Evolutionary conservation across 1,284 basidiomycete species (phyloP), one percentile per base, ranked within the genome.

Genomic region (Ustilago bromivora): DNA sequence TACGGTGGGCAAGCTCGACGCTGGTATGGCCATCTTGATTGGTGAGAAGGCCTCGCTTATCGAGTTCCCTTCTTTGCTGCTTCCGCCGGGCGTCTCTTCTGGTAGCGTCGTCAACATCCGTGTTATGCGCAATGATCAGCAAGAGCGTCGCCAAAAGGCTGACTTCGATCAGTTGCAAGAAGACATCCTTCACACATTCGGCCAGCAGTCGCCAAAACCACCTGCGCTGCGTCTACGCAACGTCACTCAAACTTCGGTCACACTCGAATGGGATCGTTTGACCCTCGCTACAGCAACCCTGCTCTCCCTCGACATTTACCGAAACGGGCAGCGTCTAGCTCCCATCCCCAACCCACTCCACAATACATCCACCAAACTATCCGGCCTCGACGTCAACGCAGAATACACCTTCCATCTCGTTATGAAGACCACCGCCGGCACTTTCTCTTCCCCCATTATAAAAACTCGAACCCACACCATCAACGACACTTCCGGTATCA

Each of bases 381-480:
- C 78, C 12, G 84, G 84, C 28, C 77, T 86, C 13, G 80, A 81
- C 32, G 78, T 86, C 46, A 79, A 84, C 41, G 79, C 79, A 31
- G 80, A 85, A 36, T 86, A 85, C 78, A 69, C 81, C 34, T 84
- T 86, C 70, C 84, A 86, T 66, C 81, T 86, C 32, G 78, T 86
- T 28, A 61, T 86, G 53, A 78, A 81, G 57, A 86, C 84, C 31
- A 80, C 83, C 15, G 83, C 84, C 1, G 84, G 84, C 35, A 79
- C 80, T 0, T 79, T 79, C 61, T 59, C 79, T 1, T 83, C 81
- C 9, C 73, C 80, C 7, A 53, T 83, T 46, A 76, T 86, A 65
- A 70, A 71, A 32, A 78, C 78, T 1, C 60, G 71, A 10, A 86
- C 84, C 2, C 84, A 85, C 71, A 81, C 82, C 47, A 84, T 86